These are phyloP conservation scores for Alternaria rosae DNA, from an alignment of 2,329 filamentous ascomycete species.

Conservation along the genomic window DNA sequence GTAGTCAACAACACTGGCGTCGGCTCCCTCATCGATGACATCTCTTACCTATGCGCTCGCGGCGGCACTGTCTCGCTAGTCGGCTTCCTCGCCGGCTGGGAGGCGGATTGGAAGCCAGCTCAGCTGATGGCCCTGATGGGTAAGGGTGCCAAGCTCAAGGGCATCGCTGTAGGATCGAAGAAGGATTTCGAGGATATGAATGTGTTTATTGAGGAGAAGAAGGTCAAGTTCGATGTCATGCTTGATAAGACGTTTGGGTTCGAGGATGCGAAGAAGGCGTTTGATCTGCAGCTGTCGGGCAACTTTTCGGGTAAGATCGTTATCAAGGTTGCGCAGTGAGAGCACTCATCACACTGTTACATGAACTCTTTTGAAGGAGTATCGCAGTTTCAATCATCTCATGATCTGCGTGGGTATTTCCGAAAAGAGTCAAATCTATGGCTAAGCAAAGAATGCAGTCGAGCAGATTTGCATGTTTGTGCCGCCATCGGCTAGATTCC, in stretches of 20 bases:
- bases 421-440: neutral
- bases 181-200: constrained; percentile 55
- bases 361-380: neutral
- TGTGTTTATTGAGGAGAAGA: constrained; percentile 43
- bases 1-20: constrained; percentile 53
- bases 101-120: constrained; percentile 15
- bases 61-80: constrained; percentile 33
- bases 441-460: neutral
- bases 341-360: neutral
- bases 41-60: constrained; percentile 19
- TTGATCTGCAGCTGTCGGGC: constrained; percentile 47
- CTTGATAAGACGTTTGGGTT: constrained; percentile 47
- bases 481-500: neutral
- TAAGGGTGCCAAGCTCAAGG: constrained; percentile 36
- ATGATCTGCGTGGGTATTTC: neutral
- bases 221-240: constrained; percentile 37
- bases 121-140: constrained; percentile 26
- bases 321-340: constrained; percentile 18
- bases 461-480: neutral
- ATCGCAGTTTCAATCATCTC: neutral
- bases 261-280: constrained; percentile 41
- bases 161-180: constrained; percentile 66
- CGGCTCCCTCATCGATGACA: constrained; percentile 22
- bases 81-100: constrained; percentile 31
- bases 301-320: constrained; percentile 46